Percentiles rank a stretch among this genome's conserved stretches.
Evolutionary conservation across 768 basidiomycete species (phyloP).

Genomic region (Suillus bovinus): DNA sequence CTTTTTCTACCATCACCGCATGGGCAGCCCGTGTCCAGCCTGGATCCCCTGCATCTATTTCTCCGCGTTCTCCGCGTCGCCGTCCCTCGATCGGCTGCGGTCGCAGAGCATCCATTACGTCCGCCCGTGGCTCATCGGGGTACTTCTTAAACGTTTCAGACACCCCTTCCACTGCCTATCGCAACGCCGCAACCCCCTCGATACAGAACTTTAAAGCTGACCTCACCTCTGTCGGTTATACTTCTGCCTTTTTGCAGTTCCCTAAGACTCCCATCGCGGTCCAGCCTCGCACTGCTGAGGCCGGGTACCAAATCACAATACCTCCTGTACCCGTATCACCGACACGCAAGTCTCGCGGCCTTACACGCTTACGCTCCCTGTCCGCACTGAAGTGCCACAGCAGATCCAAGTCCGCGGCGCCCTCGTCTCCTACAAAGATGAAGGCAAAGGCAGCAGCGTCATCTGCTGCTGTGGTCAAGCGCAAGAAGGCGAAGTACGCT

Average conservation of each 20-base stretch:
- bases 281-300: constrained; percentile 10
- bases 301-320: constrained; percentile 22
- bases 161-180: constrained; percentile 38
- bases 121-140: constrained; percentile 40
- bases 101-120: constrained; percentile 39
- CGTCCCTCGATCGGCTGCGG: constrained; percentile 32
- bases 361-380: constrained; percentile 54
- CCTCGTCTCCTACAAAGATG: constrained; percentile 28
- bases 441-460: constrained; percentile 16
- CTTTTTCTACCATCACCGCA: constrained; percentile 49
- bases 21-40: constrained; percentile 73
- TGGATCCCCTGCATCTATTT: constrained; percentile 56
- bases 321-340: constrained; percentile 12
- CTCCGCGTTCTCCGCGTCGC: constrained; percentile 41
- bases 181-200: constrained; percentile 40
- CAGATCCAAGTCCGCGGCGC: constrained; percentile 38
- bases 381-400: constrained; percentile 43
- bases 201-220: constrained; percentile 50
- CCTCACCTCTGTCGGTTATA: constrained; percentile 63
- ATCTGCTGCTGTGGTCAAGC: constrained; percentile 41
- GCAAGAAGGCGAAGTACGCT: constrained; percentile 53
- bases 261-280: constrained; percentile 42
- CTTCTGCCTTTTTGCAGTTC: constrained; percentile 62
- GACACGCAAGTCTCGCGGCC: constrained; percentile 25
- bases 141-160: constrained; percentile 45